phyloP scores from a whole-genome alignment of 2,329 filamentous ascomycete species.

The Ophiostoma triangulosporum region DNA sequence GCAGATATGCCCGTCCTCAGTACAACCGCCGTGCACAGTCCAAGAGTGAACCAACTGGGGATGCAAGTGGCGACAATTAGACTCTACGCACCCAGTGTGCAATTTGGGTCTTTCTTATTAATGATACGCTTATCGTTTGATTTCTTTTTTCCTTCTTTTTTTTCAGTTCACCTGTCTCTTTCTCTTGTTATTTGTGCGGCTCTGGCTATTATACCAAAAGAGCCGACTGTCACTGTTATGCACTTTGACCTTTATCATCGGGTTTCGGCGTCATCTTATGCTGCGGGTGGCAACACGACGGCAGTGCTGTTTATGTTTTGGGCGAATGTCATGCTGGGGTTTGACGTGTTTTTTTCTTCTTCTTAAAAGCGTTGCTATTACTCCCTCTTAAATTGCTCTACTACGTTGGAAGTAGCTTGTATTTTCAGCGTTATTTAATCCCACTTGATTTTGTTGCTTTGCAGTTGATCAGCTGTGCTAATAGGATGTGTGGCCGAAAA shows the following conservation, averaged over 20 bases:
- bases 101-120: not conserved
- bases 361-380: not conserved
- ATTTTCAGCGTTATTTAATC: not conserved
- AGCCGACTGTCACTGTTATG: too few relatives aligned
- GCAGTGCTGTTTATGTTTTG: not conserved
- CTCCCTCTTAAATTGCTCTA: not conserved
- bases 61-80: not conserved
- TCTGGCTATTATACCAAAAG: not conserved
- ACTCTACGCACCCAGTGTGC: not conserved
- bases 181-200: not conserved
- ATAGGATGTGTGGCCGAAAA: not conserved
- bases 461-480: not conserved
- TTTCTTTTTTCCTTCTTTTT: not conserved
- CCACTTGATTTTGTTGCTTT: too few relatives aligned
- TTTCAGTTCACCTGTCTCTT: not conserved
- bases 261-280: not conserved
- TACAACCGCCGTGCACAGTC: conserved; percentile 34
- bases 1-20: conserved; percentile 13
- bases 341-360: not conserved
- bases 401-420: not conserved
- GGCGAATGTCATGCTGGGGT: not conserved
- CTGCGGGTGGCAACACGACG: not conserved
- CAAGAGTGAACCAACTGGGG: conserved; percentile 26
- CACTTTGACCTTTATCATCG: not conserved
- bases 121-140: not conserved